A percentile compares a stretch with the other conserved stretches of the same genome.
Conservation (phyloP, 108 stramenopile genomes). For the Schizochytrium sp. region DNA sequence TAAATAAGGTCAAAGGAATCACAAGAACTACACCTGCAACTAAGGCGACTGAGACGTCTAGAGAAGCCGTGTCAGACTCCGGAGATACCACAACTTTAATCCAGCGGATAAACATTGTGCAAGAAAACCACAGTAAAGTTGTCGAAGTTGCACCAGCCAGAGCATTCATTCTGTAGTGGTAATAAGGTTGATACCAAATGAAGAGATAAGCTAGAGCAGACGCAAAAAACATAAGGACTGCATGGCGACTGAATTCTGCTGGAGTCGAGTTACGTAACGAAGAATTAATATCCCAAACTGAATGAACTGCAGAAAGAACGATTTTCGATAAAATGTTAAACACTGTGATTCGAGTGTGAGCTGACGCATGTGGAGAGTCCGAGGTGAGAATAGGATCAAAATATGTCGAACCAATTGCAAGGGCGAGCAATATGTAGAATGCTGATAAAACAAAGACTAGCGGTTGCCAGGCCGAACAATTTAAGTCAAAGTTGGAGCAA, state of each 20-base stretch:
- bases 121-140: neutral
- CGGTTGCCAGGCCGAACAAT: constrained; percentile 23
- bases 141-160: neutral
- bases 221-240: neutral
- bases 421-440: neutral
- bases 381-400: constrained; percentile 32
- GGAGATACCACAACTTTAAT: constrained; percentile 2
- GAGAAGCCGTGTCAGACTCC: neutral
- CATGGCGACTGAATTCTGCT: constrained; percentile 9
- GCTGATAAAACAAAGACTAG: neutral
- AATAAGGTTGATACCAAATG: constrained; percentile 46
- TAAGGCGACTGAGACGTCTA: constrained; percentile 13
- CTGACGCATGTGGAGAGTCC: constrained; percentile 13
- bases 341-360: constrained; percentile 29
- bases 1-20: neutral
- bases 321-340: constrained; percentile 14
- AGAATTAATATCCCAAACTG: neutral
- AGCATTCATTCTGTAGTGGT: constrained; percentile 13
- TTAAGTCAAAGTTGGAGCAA: neutral
- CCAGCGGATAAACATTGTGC: constrained; percentile 41
- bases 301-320: neutral
- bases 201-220: neutral
- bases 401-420: constrained; percentile 19
- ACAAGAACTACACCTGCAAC: neutral
- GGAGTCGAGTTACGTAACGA: neutral